Conservation (phyloP, 2,329 filamentous ascomycete species). For the Diaporthe sp. region DNA sequence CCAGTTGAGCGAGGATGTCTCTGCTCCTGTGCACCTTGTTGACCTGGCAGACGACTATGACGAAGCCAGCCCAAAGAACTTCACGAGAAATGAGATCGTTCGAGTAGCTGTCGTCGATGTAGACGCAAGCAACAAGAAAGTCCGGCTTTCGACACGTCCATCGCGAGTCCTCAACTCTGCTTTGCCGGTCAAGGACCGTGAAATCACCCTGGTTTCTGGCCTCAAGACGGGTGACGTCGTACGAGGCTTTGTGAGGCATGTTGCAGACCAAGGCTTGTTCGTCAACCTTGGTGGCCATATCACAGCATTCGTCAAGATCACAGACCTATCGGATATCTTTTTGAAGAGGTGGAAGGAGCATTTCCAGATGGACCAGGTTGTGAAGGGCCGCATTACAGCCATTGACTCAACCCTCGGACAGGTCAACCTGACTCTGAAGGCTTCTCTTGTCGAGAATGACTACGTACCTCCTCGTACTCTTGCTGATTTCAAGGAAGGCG, state of each 20-base stretch:
- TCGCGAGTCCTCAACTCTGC: constrained; percentile 92
- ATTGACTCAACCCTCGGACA: constrained; percentile 79
- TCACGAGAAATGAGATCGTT: constrained; percentile 87
- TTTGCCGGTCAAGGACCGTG: constrained; percentile 82
- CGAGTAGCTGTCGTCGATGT: constrained; percentile 88
- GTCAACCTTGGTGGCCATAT: constrained; percentile 85
- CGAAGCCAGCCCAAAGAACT: constrained; percentile 80
- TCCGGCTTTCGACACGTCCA: constrained; percentile 85
- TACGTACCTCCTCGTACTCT: constrained; percentile 82
- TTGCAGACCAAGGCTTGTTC: constrained; percentile 91
- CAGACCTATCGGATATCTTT: constrained; percentile 90
- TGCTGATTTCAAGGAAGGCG: constrained; percentile 82
- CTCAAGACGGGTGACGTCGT: constrained; percentile 83
- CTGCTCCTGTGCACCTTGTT: constrained; percentile 84
- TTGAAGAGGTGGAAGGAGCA: constrained; percentile 96
- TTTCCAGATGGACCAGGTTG: constrained; percentile 90
- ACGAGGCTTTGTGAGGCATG: constrained; percentile 92
- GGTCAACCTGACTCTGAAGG: constrained; percentile 88
- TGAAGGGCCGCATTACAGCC: constrained; percentile 85
- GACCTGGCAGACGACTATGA: constrained; percentile 91
- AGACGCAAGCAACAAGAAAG: constrained; percentile 86
- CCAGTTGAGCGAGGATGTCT: constrained; percentile 84
- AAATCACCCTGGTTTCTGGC: constrained; percentile 80
- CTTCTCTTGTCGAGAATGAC: constrained; percentile 84
- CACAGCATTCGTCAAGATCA: constrained; percentile 86